Conservation (phyloP, 495 filamentous ascomycete species). For the Tuber umbilicatum region DNA sequence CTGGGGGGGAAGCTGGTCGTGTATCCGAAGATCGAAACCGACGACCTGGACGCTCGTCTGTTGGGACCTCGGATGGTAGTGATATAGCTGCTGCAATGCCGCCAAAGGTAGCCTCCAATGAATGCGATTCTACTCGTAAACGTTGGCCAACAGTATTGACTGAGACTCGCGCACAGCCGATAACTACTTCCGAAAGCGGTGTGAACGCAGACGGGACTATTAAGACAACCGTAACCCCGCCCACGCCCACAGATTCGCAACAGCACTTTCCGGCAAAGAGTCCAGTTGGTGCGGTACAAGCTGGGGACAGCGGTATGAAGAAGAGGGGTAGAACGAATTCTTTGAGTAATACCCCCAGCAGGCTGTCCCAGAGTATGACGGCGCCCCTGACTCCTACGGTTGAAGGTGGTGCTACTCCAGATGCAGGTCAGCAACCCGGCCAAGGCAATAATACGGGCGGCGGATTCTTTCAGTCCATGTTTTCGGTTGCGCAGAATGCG, state of each 20-base stretch:
- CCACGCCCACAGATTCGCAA: slow-evolving; percentile 45
- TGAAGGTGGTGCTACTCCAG: slow-evolving; percentile 50
- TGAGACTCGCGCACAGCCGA: not conserved
- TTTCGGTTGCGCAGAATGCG: slow-evolving; percentile 89
- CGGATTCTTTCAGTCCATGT: slow-evolving; percentile 89
- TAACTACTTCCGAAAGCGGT: not conserved
- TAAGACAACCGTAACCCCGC: slow-evolving; percentile 36
- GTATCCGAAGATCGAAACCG: slow-evolving; percentile 33
- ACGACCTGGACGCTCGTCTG: slow-evolving; percentile 30
- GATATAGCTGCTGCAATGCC: slow-evolving; percentile 17
- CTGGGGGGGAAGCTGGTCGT: slow-evolving; percentile 33
- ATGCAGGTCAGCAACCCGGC: slow-evolving; percentile 45
- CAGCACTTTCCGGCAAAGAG: slow-evolving; percentile 39
- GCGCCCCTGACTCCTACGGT: slow-evolving; percentile 66
- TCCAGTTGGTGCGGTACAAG: slow-evolving; percentile 32
- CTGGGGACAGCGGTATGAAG: slow-evolving; percentile 65
- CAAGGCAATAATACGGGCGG: slow-evolving; percentile 40
- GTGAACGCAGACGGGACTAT: slow-evolving; percentile 20
- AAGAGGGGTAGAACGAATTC: slow-evolving; percentile 54
- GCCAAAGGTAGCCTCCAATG: not conserved
- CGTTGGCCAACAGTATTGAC: not conserved
- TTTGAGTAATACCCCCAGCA: slow-evolving; percentile 69
- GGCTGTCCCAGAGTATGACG: slow-evolving; percentile 72
- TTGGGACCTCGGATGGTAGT: slow-evolving; percentile 38
- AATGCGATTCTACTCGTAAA: not conserved